phyloP scores from a whole-genome alignment of 2,329 filamentous ascomycete species.

The Camillea tinctor region DNA sequence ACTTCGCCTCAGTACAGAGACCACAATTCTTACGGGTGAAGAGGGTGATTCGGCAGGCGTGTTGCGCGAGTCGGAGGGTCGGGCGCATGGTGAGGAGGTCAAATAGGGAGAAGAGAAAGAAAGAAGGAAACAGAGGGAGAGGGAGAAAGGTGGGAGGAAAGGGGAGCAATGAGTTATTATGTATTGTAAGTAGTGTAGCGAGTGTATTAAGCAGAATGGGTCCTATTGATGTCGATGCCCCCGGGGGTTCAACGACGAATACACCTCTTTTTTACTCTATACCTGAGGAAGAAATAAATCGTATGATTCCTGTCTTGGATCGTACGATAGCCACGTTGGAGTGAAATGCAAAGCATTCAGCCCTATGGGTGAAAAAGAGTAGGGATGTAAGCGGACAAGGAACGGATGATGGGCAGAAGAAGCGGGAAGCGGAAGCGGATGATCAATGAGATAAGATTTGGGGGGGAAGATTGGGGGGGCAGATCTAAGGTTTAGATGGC shows the following conservation, averaged over 20 bases:
- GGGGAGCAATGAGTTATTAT: background rate
- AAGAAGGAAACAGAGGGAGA: background rate
- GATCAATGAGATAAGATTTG: background rate
- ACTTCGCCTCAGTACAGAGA: conserved; percentile 67
- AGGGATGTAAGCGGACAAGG: background rate
- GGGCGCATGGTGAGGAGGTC: conserved; percentile 44
- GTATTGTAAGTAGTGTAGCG: too few relatives aligned
- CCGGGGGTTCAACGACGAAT: background rate
- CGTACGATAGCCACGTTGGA: background rate
- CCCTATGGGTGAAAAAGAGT: background rate
- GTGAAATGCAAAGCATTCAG: background rate
- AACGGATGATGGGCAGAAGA: background rate
- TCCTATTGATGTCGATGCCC: background rate
- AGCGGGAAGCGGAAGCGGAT: background rate
- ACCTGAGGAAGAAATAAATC: background rate
- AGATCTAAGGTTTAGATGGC: too few relatives aligned
- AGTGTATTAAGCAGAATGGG: too few relatives aligned
- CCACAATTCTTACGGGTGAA: conserved; percentile 73
- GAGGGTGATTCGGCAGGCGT: conserved; percentile 66
- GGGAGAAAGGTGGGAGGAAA: background rate
- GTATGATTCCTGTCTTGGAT: background rate
- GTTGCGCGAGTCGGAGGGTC: conserved; percentile 46
- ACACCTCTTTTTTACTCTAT: background rate
- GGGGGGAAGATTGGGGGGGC: background rate
- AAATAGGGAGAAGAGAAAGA: background rate